Base-by-base conservation (phyloP, 345 rosid genomes). In the Citrus medica region DNA sequence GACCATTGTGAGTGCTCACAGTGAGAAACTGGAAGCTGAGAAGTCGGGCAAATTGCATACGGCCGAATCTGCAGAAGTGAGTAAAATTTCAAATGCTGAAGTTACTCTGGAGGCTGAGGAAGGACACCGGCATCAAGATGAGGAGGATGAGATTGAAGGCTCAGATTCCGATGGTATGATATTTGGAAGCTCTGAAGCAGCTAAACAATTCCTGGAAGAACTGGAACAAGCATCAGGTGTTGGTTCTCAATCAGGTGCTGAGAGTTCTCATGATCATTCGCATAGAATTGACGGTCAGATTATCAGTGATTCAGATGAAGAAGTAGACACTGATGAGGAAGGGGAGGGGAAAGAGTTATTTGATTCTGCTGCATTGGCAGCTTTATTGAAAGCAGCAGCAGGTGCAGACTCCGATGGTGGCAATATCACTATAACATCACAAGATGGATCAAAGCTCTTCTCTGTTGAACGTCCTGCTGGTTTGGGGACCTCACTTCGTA, bases 381-480 rank as follows among this genome's bases (percentile, higher is more conserved):
- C 99, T 68, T 92, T 96, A 32, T 79, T 96, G 88, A 96, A 91
- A 87, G 99, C 97, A 67, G 97, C 97, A 68, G 84, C 94, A 19
- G 91, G 94, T 67, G 88, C 85, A 75, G 90, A 88, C 38, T 86
- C 92, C 38, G 94, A 88, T 67, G 88, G 84, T 56, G 90, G 94
- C 21, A 84, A 80, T 72, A 84, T 93, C 76, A 86, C 92, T 65
- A 81, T 93, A 79, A 87, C 94, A 35, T 89, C 98, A 69, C 92
- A 87, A 81, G 99, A 93, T 85, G 98, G 98, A 33, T 88, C 98
- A 0, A 89, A 91, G 86, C 95, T 93, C 78, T 93, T 92, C 88
- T 91, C 99, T 80, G 89, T 93, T 76, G 97, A 96, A 79, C 88
- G 91, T 25, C 98, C 98, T 77, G 98, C 95, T 51, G 98, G 99